Conservation (phyloP, 176 grass and related monocot species). For the Oryza rufipogon region DNA sequence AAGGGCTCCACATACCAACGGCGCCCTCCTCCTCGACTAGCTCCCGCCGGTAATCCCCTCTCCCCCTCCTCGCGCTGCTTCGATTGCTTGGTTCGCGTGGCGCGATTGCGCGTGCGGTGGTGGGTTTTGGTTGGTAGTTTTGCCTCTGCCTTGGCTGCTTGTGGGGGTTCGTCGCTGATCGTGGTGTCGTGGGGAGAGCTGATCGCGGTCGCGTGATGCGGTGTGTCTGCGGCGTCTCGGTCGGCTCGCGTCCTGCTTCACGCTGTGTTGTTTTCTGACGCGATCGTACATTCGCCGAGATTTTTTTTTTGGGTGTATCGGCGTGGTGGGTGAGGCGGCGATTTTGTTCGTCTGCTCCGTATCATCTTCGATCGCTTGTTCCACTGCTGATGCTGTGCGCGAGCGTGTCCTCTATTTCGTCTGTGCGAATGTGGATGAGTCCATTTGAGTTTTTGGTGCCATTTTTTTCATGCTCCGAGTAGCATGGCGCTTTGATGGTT, state of each 20-base stretch:
- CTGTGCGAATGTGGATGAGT: no score
- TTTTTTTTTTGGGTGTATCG: not conserved
- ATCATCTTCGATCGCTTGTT: no score
- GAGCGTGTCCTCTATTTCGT: no score
- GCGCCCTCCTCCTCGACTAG: not conserved
- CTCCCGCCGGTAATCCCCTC: not conserved
- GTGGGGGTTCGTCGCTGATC: not conserved
- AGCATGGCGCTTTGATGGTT: not conserved
- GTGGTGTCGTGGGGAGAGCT: not conserved
- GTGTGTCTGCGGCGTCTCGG: no score
- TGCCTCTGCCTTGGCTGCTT: not conserved
- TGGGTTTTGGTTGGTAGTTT: not conserved
- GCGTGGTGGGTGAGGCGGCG: no score
- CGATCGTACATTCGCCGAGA: no score
- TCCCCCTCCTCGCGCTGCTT: not conserved
- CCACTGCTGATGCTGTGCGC: not conserved
- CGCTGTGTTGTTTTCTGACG: no score
- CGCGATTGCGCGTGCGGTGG: not conserved
- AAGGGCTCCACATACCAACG: not conserved
- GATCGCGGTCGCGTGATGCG: not conserved
- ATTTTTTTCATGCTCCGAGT: no score
- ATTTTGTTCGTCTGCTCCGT: no score
- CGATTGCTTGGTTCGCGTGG: not conserved
- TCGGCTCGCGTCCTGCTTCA: no score
- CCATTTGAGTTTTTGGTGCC: not conserved